Evolutionary conservation across 2,329 filamentous ascomycete genomes (phyloP).

Genomic region (Aspergillus calidoustus): DNA sequence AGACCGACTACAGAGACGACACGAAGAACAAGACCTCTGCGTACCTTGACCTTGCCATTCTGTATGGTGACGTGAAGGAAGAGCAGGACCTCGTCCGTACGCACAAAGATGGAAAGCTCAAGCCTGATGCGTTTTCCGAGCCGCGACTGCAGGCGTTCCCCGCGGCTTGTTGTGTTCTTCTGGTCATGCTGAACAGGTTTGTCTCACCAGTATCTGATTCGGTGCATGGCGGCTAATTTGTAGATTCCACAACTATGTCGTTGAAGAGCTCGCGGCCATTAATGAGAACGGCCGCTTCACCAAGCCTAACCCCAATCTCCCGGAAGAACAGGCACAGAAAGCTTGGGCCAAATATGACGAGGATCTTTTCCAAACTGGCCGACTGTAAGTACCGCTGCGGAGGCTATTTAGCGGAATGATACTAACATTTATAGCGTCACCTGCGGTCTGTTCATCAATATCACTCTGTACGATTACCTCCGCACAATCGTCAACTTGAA

Average conservation of each 20-base stretch:
- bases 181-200: slow-evolving; percentile 69
- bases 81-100: slow-evolving; percentile 60
- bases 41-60: slow-evolving; percentile 72
- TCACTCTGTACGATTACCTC: slow-evolving; percentile 77
- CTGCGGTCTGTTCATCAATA: slow-evolving; percentile 76
- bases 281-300: slow-evolving; percentile 82
- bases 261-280: slow-evolving; percentile 77
- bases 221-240: neutral
- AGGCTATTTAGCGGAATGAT: slow-evolving; percentile 42
- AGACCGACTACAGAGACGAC: slow-evolving; percentile 66
- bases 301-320: slow-evolving; percentile 59
- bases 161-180: slow-evolving; percentile 70
- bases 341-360: slow-evolving; percentile 73
- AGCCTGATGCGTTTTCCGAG: slow-evolving; percentile 74
- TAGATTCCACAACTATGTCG: slow-evolving; percentile 83
- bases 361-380: slow-evolving; percentile 77
- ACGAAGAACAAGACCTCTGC: slow-evolving; percentile 69
- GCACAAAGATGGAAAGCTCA: slow-evolving; percentile 72
- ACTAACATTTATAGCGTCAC: slow-evolving; percentile 56
- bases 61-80: slow-evolving; percentile 67
- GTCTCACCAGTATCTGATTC: neutral
- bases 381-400: slow-evolving; percentile 52
- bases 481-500: slow-evolving; percentile 77
- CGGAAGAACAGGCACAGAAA: slow-evolving; percentile 54
- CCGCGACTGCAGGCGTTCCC: slow-evolving; percentile 72